A percentile compares a stretch with the other conserved stretches of the same genome.
Evolutionary conservation across 2,329 filamentous ascomycete species (phyloP).

Genomic region (Seiridium unicorne): DNA sequence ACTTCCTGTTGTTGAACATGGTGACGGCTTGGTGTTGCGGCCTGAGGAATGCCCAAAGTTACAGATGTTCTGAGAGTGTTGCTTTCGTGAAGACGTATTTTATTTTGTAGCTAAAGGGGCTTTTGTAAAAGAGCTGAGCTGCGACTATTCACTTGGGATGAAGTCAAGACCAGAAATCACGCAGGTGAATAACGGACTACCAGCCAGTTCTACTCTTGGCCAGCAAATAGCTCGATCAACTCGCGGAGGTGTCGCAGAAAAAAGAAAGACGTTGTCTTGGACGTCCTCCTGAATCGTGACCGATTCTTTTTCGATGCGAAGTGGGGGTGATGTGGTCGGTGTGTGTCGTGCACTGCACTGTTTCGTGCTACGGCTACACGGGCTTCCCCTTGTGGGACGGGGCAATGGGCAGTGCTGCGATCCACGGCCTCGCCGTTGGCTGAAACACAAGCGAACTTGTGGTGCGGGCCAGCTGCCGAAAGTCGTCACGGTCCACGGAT

Average conservation of each 20-base stretch:
- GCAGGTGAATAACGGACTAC: too few relatives aligned
- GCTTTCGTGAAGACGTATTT: too few relatives aligned
- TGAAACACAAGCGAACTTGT: neutral
- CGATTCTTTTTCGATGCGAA: slow-evolving; percentile 9
- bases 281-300: slow-evolving; percentile 3
- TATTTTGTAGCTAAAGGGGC: neutral
- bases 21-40: slow-evolving; percentile 20
- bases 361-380: neutral
- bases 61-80: neutral
- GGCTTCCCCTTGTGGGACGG: neutral
- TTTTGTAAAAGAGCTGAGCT: neutral
- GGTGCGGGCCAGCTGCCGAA: neutral
- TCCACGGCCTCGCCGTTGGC: neutral
- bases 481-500: neutral
- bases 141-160: neutral
- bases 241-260: neutral
- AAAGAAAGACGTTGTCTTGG: neutral
- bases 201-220: neutral
- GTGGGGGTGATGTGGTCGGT: slow-evolving; percentile 2
- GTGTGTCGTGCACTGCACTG: neutral
- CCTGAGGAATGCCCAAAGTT: neutral
- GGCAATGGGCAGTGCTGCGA: neutral
- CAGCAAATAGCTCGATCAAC: neutral
- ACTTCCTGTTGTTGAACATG: slow-evolving; percentile 59
- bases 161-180: too few relatives aligned